Percentiles rank a stretch among this genome's conserved stretches.
Conservation (phyloP, 768 basidiomycete genomes). For the Lentinula edodes region DNA sequence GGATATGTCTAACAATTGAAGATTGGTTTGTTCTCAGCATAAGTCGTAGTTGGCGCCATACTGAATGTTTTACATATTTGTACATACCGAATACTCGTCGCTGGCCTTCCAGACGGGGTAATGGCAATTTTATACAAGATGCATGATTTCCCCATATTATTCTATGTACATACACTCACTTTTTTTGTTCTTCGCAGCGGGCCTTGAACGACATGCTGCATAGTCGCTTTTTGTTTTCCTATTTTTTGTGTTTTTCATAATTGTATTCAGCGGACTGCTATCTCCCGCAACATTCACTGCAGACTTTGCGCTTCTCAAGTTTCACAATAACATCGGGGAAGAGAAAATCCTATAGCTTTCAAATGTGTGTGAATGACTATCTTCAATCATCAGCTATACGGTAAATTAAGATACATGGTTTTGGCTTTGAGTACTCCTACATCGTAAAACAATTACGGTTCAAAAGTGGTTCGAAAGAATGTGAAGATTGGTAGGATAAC, state of each 20-base stretch:
- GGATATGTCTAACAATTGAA: too few species aligned
- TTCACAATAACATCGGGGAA: too few species aligned
- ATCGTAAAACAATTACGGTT: not conserved
- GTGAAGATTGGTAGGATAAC: not conserved
- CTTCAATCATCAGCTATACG: not conserved
- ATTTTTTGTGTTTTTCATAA: not conserved
- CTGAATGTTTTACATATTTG: too few species aligned
- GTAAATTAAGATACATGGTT: not conserved
- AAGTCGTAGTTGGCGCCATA: too few species aligned
- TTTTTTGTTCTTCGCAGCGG: not conserved
- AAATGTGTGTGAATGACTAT: too few species aligned
- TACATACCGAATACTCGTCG: not conserved
- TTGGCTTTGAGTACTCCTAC: not conserved
- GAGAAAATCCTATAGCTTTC: too few species aligned
- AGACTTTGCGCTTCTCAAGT: too few species aligned
- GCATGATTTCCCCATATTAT: not conserved
- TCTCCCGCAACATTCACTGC: too few species aligned
- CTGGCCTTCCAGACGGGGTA: not conserved
- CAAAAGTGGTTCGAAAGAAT: not conserved
- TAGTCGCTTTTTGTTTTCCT: not conserved
- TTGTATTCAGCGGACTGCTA: not conserved
- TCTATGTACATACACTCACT: not conserved
- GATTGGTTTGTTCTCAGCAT: too few species aligned
- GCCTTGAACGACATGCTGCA: not conserved
- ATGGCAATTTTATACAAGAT: not conserved